phyloP scores from a whole-genome alignment of 441 rosid genomes.

The Jatropha multifida region DNA sequence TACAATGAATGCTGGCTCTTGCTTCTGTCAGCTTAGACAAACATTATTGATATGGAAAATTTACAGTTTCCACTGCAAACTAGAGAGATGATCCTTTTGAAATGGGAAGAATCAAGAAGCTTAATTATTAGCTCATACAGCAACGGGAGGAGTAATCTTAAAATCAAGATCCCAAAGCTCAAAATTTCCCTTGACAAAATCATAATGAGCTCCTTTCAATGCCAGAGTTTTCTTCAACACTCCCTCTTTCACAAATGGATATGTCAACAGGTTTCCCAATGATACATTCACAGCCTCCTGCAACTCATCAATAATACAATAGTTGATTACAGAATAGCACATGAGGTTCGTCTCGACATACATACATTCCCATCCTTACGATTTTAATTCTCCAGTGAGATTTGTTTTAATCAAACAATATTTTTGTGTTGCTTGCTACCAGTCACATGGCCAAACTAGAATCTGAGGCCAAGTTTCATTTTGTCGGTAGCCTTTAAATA shows the following conservation, averaged over 20 bases:
- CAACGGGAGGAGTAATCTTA: conserved; percentile 44
- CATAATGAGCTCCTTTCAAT: conserved; percentile 82
- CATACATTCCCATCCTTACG: no score
- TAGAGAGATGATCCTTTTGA: background rate
- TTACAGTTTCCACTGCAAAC: conserved; percentile 17
- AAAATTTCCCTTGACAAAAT: conserved; percentile 73
- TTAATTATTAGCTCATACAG: conserved; percentile 23
- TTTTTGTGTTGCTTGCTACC: background rate
- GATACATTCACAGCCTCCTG: conserved; percentile 98
- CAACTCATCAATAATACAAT: conserved; percentile 15
- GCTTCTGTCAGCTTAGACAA: background rate
- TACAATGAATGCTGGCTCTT: background rate
- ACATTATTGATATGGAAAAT: conserved; percentile 14
- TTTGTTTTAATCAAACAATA: no score
- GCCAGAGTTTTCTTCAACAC: conserved; percentile 50
- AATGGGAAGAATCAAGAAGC: background rate
- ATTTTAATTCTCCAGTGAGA: no score
- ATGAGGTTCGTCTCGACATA: no score
- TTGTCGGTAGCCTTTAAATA: conserved; percentile 2
- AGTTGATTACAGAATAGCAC: no score
- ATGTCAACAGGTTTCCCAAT: conserved; percentile 79
- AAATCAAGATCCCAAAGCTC: conserved; percentile 84
- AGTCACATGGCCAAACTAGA: conserved; percentile 19
- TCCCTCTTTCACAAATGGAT: conserved; percentile 81
- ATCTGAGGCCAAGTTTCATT: conserved; percentile 12